Evolutionary conservation across 305 asterid species (phyloP), one percentile per base, ranked within the genome.

Genomic region (Fraxinus greggii): DNA sequence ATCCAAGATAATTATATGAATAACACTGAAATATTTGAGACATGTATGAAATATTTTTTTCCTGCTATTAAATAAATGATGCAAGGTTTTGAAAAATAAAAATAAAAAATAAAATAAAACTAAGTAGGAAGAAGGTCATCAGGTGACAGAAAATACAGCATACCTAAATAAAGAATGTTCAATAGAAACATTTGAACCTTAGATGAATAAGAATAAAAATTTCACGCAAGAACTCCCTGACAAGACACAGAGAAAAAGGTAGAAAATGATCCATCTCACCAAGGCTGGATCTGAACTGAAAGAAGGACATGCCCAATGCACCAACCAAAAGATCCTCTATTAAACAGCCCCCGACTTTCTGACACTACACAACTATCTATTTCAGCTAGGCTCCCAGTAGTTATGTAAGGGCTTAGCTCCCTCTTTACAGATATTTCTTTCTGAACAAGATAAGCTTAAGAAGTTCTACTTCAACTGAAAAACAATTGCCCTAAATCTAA

Each of bases 281-380:
- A 29, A 69, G 75, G 75, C 12, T 13, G 40, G 75, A 4, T 69
- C 38, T 69, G 3, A 31, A 69, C 40, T 1, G 75, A 69, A 69
- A 69, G 75, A 28, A 5, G 17, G 38, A 72, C 63, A 78, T 78
- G 73, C 51, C 19, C 59, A 69, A 29, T 61, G 78, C 13, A 54
- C 9, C 81, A 67, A 54, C 69, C n/a, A 5, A 17, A 15, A 73
- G 76, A 79, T 79, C 74, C 78, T 32, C 79, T 19, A 31, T 3
- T 35, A 42, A 78, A 63, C 38, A 80, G 48, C 31, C 80, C 2
- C 75, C 4, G n/a, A n/a, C 23, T 69, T 69, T 69, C 38, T 78
- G 48, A 36, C 69, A 75, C 35, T 21, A 78, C 70, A 81, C 13
- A 26, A 23, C 48, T 78, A 75, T 67, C 40, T 56, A 45, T 75